These are phyloP conservation scores for Psidium guajava DNA, from an alignment of 345 rosid species.

Conservation along the genomic window DNA sequence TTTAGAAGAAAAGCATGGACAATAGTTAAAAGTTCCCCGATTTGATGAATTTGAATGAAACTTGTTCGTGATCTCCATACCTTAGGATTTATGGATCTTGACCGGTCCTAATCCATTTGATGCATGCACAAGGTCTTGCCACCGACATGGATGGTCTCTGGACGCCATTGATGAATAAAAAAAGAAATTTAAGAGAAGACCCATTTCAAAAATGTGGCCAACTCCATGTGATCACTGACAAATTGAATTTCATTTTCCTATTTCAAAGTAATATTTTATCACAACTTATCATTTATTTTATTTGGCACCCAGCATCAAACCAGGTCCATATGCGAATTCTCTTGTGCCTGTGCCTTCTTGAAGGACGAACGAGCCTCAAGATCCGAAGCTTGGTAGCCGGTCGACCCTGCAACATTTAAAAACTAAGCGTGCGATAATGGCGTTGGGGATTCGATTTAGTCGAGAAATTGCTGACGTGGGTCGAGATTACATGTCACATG, in stretches of 20 bases:
- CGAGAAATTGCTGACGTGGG: neutral
- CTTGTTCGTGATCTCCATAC: neutral
- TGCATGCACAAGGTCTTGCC: neutral
- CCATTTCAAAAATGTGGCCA: neutral
- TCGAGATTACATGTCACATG: neutral
- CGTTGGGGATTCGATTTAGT: neutral
- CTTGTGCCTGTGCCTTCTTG: neutral
- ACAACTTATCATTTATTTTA: too few relatives aligned
- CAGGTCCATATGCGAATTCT: neutral
- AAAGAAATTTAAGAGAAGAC: neutral
- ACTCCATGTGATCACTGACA: neutral
- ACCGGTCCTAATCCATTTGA: neutral
- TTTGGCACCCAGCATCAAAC: neutral
- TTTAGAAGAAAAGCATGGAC: neutral
- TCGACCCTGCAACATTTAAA: too few relatives aligned
- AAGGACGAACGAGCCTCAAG: too few relatives aligned
- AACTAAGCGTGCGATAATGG: too few relatives aligned
- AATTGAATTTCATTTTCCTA: neutral
- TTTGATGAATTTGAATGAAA: neutral
- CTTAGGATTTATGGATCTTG: neutral
- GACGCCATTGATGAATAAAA: neutral
- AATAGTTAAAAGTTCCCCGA: neutral
- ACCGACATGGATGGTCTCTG: neutral
- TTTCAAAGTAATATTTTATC: too few relatives aligned
- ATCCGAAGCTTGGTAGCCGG: too few relatives aligned